A percentile compares a stretch with the other conserved stretches of the same genome.
These are phyloP conservation scores for Nicotiana rustica DNA, from an alignment of 305 asterid species.

Conservation along the genomic window DNA sequence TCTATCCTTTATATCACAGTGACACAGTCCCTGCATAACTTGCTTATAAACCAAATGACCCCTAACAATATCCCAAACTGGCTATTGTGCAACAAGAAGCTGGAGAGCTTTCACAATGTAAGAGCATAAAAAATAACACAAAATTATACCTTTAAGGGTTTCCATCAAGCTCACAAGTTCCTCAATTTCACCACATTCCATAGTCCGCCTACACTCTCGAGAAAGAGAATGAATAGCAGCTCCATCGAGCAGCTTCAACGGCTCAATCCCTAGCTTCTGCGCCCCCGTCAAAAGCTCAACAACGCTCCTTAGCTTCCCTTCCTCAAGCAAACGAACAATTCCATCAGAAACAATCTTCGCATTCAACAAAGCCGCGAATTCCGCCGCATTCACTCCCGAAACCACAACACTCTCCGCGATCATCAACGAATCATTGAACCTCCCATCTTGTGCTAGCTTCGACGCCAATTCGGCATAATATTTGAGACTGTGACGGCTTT, in stretches of 20 bases:
- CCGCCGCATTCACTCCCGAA: slow-evolving; percentile 61
- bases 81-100: too few relatives aligned
- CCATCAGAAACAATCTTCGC: slow-evolving; percentile 59
- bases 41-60: too few relatives aligned
- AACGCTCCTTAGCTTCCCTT: slow-evolving; percentile 48
- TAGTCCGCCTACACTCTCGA: slow-evolving; percentile 57
- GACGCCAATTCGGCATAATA: slow-evolving; percentile 79
- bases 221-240: slow-evolving; percentile 57
- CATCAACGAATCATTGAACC: slow-evolving; percentile 74
- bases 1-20: too few relatives aligned
- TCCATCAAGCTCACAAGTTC: slow-evolving; percentile 64
- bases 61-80: too few relatives aligned
- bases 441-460: slow-evolving; percentile 76
- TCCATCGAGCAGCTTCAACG: slow-evolving; percentile 58
- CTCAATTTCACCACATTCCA: slow-evolving; percentile 59
- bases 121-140: background rate
- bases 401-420: slow-evolving; percentile 65
- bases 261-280: slow-evolving; percentile 62
- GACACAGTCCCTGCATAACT: too few relatives aligned
- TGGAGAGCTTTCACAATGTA: background rate
- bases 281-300: slow-evolving; percentile 53
- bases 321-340: slow-evolving; percentile 53
- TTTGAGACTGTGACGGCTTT: slow-evolving; percentile 45
- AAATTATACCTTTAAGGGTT: slow-evolving; percentile 61
- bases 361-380: slow-evolving; percentile 52